A percentile compares a stretch with the other conserved stretches of the same genome.
These are phyloP conservation scores for Jimgerdemannia lactiflua DNA, from an alignment of 192 early-diverging fungal genomes.

Conservation along the genomic window DNA sequence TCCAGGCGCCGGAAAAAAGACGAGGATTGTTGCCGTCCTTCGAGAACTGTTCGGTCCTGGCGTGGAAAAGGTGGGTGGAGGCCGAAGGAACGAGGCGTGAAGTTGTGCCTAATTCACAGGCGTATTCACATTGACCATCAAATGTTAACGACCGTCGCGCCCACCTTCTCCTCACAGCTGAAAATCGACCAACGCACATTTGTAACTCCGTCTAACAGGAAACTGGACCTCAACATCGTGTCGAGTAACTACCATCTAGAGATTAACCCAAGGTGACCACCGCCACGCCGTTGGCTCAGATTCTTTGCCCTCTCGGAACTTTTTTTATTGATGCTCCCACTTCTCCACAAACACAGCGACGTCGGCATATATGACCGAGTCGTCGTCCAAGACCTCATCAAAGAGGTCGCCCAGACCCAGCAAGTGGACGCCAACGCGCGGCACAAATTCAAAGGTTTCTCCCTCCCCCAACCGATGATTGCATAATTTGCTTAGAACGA, in stretches of 20 bases:
- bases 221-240: constrained; percentile 84
- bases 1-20: constrained; percentile 95
- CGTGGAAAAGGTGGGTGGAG: constrained; percentile 74
- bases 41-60: constrained; percentile 87
- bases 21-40: constrained; percentile 83
- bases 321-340: neutral
- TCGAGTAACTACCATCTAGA: constrained; percentile 97
- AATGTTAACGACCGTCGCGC: neutral
- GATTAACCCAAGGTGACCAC: constrained; percentile 81
- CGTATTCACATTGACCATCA: neutral
- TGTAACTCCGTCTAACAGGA: constrained; percentile 79
- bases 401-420: constrained; percentile 95
- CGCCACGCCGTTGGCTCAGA: neutral
- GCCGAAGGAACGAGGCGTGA: neutral
- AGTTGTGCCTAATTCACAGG: neutral
- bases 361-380: constrained; percentile 93
- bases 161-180: constrained; percentile 46
- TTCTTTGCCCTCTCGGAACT: neutral
- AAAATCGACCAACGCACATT: constrained; percentile 89
- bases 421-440: constrained; percentile 80
- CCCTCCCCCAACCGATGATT: neutral
- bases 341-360: constrained; percentile 57
- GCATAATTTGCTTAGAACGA: neutral
- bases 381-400: constrained; percentile 93
- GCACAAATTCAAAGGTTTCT: constrained; percentile 81